Evolutionary conservation across 495 filamentous ascomycete species (phyloP), one percentile per base, ranked within the genome.

Genomic region (Neurospora terricola): DNA sequence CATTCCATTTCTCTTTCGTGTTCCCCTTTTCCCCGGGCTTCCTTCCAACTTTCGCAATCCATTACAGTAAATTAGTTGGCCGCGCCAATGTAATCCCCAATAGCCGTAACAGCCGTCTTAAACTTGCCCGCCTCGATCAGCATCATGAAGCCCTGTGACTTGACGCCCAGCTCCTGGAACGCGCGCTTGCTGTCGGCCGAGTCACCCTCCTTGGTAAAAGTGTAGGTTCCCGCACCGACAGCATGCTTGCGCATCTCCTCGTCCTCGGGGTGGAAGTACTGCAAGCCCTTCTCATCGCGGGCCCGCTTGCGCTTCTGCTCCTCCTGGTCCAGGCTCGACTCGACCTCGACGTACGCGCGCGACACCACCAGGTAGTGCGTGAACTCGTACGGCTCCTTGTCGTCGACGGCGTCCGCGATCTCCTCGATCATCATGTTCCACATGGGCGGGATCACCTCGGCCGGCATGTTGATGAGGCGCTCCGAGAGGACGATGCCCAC

Each of bases 261-360:
- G 78, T 99, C 96, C 82, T 99, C 96, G 3, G 96, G 93, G 80
- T 99, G 96, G 84, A 98, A 99, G 81, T 93, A 97, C 83, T 94
- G 94, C 84, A 75, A 71, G 75, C 66, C 77, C 73, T 74, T 81
- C 84, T 80, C 83, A 80, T 86, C 83, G 81, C 89, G 89, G 81
- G 92, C 92, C 81, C 89, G 91, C 81, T 93, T 94, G 86, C 94
- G 94, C 80, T 88, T 89, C 23, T 89, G 87, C 69, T 90, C 91
- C 48, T 80, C 78, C 72, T 87, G 84, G 77, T 96, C 93, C 18
- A 98, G 83, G 73, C 87, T 88, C 1, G 94, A 97, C 73, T 87
- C 91, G 42, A 98, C 87, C 83, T 98, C 96, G 34, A 86, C 88
- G 82, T 98, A 99, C 10, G 89, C 92, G 84, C 95, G 95, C 30